Evolutionary conservation across 164 flowering plant species (phyloP), one percentile per base, ranked within the genome.

Genomic region (Cinnamomum chago): DNA sequence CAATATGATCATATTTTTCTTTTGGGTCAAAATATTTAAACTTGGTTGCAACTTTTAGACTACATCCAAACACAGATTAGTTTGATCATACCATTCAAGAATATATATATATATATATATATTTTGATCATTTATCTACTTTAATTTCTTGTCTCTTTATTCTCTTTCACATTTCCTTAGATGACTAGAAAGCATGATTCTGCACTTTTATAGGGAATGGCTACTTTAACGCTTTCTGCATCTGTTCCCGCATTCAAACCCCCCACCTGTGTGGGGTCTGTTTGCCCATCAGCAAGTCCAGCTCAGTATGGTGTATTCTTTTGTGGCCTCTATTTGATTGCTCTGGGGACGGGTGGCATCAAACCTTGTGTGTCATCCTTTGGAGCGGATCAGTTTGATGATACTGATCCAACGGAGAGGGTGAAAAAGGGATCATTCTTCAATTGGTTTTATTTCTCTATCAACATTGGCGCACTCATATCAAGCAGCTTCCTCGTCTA

Each of bases 321-420:
- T 80, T 25, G 81, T 40, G 97, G 98, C 33, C 90, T 93, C 40
- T 93, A 92, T 82, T 79, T 93, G 76, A 88, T 92, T 73, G 98
- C 97, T 1, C 86, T 91, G 24, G 97, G 95, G 60, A 90, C 98
- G 65, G 97, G 96, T 65, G 96, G 97, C 27, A 93, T 90, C 76
- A 90, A 93, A 78, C 92, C 96, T 25, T 93, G 98, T 77, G 97
- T 93, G 35, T 93, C 97, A 15, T 91, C 97, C 17, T 93, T 93
- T 79, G 97, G 97, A 30, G 94, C 97, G 1, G 97, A 91, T 74
- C 97, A 93, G 78, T 93, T 93, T 83, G 97, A 93, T 84, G 94
- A 90, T 77, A 90, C 92, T 52, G 92, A 91, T 77, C 76, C 92
- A 10, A 77, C 12, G 35, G 98, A 93, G 83, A 84, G 90, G 73